phyloP scores from a whole-genome alignment of 352 stramenopile genomes.

The Phytopythium chamaehyphon region DNA sequence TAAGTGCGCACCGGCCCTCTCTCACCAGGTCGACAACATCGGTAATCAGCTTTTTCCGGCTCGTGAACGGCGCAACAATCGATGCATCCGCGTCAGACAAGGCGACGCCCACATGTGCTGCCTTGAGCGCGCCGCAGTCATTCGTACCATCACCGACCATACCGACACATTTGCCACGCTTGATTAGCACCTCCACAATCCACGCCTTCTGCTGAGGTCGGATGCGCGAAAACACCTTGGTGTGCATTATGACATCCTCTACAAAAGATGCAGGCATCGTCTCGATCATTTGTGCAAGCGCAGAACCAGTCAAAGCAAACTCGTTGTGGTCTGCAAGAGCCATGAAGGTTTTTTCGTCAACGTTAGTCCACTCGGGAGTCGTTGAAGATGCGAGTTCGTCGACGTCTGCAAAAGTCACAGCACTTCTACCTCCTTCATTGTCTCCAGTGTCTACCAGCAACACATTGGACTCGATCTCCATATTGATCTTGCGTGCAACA shows the following conservation, averaged over 20 bases:
- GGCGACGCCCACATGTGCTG: slow-evolving; percentile 88
- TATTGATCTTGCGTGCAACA: slow-evolving; percentile 67
- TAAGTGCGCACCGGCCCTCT: slow-evolving; percentile 88
- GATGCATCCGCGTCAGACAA: slow-evolving; percentile 88
- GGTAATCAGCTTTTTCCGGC: slow-evolving; percentile 71
- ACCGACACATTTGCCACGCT: slow-evolving; percentile 41
- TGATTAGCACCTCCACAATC: slow-evolving; percentile 70
- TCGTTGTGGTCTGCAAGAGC: slow-evolving; percentile 51
- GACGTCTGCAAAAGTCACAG: slow-evolving; percentile 54
- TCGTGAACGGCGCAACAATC: slow-evolving; percentile 90
- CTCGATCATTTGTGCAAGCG: slow-evolving; percentile 42
- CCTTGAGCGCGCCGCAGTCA: slow-evolving; percentile 89
- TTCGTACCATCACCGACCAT: slow-evolving; percentile 83
- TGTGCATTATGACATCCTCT: slow-evolving; percentile 43
- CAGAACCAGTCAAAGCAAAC: slow-evolving; percentile 60
- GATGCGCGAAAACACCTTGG: slow-evolving; percentile 73
- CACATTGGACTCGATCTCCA: slow-evolving; percentile 56
- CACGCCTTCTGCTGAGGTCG: slow-evolving; percentile 77
- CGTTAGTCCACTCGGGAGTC: slow-evolving; percentile 23
- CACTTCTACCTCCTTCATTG: slow-evolving; percentile 4
- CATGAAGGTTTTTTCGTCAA: slow-evolving; percentile 47
- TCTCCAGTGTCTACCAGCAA: slow-evolving; percentile 47
- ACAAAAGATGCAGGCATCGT: slow-evolving; percentile 31
- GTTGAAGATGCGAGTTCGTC: slow-evolving; percentile 39
- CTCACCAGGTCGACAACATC: slow-evolving; percentile 82